Percentiles rank a stretch among this genome's conserved stretches.
phyloP scores from a whole-genome alignment of 2,329 filamentous ascomycete genomes.

The Neopestalotiopsis sp. region DNA sequence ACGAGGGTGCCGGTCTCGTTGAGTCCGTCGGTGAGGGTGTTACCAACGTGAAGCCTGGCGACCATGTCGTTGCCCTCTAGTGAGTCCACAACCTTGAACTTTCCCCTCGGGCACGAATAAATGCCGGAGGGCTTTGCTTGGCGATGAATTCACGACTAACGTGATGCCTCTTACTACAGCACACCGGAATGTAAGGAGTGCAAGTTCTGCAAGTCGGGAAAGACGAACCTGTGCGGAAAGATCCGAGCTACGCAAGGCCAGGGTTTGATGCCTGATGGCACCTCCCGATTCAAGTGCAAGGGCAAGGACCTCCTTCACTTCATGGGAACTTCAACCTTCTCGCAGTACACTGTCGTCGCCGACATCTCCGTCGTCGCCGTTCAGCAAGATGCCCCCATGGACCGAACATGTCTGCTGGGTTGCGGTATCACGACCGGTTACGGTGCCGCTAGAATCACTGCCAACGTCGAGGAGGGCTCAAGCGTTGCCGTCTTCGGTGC shows the following conservation, averaged over 20 bases:
- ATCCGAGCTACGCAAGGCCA: slow-evolving; percentile 96
- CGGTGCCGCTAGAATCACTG: slow-evolving; percentile 92
- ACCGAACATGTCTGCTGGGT: slow-evolving; percentile 92
- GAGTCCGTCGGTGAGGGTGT: slow-evolving; percentile 95
- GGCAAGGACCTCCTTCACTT: slow-evolving; percentile 97
- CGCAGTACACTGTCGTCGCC: slow-evolving; percentile 97
- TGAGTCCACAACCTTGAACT: slow-evolving; percentile 47
- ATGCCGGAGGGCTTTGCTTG: not conserved
- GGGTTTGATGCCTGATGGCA: slow-evolving; percentile 97
- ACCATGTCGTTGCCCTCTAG: slow-evolving; percentile 91
- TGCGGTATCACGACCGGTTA: slow-evolving; percentile 99
- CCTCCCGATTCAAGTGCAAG: slow-evolving; percentile 91
- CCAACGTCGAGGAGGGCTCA: slow-evolving; percentile 87
- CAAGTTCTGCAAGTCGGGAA: slow-evolving; percentile 99
- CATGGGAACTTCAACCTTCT: slow-evolving; percentile 99
- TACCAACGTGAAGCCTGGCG: slow-evolving; percentile 90
- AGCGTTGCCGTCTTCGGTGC: slow-evolving; percentile 94
- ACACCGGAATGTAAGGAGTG: slow-evolving; percentile 97
- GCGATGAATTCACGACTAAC: slow-evolving; percentile 24
- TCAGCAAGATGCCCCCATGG: slow-evolving; percentile 88
- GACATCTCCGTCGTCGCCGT: slow-evolving; percentile 98
- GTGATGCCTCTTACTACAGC: slow-evolving; percentile 50
- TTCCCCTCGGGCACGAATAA: not conserved
- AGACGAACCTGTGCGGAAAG: slow-evolving; percentile 99
- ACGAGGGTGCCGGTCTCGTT: slow-evolving; percentile 90